Base-by-base conservation (phyloP, 805 yeast genomes). In the Lipomyces spencermartinsiae region DNA sequence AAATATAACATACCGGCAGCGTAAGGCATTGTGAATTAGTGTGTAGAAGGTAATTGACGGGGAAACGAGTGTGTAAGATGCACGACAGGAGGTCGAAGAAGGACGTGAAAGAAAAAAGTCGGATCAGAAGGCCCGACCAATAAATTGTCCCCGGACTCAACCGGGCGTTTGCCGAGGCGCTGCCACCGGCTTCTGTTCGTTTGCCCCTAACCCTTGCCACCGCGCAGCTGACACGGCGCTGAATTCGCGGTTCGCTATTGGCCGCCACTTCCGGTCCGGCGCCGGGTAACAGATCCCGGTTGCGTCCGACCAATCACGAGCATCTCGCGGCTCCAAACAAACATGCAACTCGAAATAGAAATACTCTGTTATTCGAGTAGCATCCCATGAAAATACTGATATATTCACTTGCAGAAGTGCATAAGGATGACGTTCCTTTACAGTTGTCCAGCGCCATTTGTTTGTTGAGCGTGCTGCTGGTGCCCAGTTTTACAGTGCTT, bases 11-110 rank as follows among this genome's bases (percentile, higher is more conserved):
- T 57, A 68, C 71, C 71, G 29, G 71, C 55, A 65, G 71, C 66
- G 71, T 63, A 68, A 58, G 71, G 65, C 71, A 68, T 68, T 65
- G 60, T 53, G 61, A 43, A 58, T 43, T 59, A n/a, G 43, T 57
- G 10, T 12, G 14, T 61, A 57, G 22, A 33, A 46, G n/a, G 34
- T 19, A 37, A 31, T 31, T 60, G 56, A 58, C 19, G n/a, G 65
- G 29, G 31, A 37, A 55, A 14, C 12, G 55, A 55, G 0, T 12
- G 53, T 19, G n/a, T 53, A 7, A 8, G 46, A 46, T 14, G 31
- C 25, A 34, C 29, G 16, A n/a, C n/a, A n/a, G n/a, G n/a, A n/a
- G n/a, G n/a, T n/a, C 19, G 4, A 5, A 25, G 7, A 57, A 33
- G n/a, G 35, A 34, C 9, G 29, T 34, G 43, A 59, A 33, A 34